Conservation (phyloP, 768 basidiomycete genomes). For the Cystobasidium ongulense region DNA sequence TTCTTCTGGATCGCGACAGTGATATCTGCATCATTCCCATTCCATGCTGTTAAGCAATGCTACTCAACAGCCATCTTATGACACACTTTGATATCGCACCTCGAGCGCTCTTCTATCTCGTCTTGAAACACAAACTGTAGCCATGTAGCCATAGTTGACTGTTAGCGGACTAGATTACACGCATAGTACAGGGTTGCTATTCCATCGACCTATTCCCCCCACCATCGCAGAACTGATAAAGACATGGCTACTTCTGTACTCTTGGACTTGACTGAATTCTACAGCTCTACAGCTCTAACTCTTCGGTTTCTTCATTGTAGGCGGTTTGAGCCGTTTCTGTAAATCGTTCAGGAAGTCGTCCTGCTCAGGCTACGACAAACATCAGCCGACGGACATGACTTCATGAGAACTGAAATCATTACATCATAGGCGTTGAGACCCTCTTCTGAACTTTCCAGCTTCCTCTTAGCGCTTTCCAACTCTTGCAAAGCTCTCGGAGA, state of each 20-base stretch:
- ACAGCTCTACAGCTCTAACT: not conserved
- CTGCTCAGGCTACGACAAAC: not conserved
- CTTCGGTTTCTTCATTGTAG: not conserved
- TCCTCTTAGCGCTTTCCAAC: not conserved
- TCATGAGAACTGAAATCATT: not conserved
- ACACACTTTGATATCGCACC: not conserved
- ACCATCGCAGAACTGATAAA: no score
- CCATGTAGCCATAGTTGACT: not conserved
- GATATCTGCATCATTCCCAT: constrained; percentile 25
- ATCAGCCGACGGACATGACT: not conserved
- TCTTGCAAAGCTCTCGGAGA: not conserved
- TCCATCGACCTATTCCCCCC: not conserved
- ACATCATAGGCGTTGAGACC: constrained; percentile 7
- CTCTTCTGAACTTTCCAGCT: not conserved
- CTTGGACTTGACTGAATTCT: not conserved
- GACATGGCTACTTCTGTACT: not conserved
- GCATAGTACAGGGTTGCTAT: not conserved
- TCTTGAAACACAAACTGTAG: not conserved
- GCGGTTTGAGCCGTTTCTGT: not conserved
- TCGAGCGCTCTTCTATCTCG: not conserved
- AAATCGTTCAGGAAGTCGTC: not conserved
- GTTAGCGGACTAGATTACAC: not conserved
- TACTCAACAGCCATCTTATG: not conserved
- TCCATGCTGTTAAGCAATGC: constrained; percentile 11
- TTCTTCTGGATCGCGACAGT: not conserved